Base-by-base conservation (phyloP, 352 stramenopile species). In the Lagenidium sp. region DNA sequence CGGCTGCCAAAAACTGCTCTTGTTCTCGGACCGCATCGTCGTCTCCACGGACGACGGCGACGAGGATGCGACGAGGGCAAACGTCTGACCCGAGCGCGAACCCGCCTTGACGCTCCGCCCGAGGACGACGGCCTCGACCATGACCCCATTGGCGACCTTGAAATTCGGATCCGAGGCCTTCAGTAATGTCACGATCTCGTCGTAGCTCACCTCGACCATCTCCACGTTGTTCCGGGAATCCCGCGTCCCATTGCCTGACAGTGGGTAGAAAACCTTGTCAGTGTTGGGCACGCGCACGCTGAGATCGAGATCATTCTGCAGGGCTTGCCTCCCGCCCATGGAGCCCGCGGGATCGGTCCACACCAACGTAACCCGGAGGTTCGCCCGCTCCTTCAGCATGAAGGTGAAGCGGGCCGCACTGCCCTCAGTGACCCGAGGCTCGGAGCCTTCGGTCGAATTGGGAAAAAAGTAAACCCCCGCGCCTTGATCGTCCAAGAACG, bases 151-250 rank as follows among this genome's bases (percentile, higher is more conserved):
- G 3, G 51, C 58, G 21, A 58, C 57, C 3, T 73, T 47, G 3
- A 64, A 49, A 10, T 42, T 48, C 20, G 63, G 40, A 2, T 66
- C 64, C 6, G 51, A 15, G 1, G 47, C 54, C 1, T 68, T 50
- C 0, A 57, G 60, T 6, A 62, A 58, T 0, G 47, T 47, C 0
- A 57, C 49, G 10, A 80, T 55, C 8, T 75, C 55, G 19, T 82
- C 48, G 37, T 78, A 88, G 8, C 57, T 67, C 8, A 85, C 61
- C 40, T 86, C 73, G 12, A 86, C 61, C 73, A 89, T 85, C 38
- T 89, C 76, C 0, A 86, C 71, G 41, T 89, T 89, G 54, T 89
- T 89, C n/a, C 69, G 39, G 0, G 57, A 50, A 36, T 89, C 77
- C 7, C 65, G 68, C n/a, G 62, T 56, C 32, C 68, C 70, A 19